A percentile compares a stretch with the other conserved stretches of the same genome.
phyloP scores from a whole-genome alignment of 2,329 filamentous ascomycete genomes.

The Fusarium agapanthi region DNA sequence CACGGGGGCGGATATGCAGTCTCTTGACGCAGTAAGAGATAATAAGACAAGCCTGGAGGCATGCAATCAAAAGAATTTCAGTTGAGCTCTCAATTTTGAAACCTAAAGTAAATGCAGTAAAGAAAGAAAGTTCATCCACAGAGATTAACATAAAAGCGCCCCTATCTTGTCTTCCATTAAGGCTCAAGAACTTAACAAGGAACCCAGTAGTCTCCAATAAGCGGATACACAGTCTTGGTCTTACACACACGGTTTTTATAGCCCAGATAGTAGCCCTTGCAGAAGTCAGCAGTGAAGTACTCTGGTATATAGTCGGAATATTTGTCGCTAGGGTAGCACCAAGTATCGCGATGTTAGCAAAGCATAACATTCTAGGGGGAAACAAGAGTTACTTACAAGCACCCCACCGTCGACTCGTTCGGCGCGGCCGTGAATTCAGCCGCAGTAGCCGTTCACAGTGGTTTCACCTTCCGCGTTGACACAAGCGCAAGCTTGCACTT shows the following conservation, averaged over 20 bases:
- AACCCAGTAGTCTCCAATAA: neutral
- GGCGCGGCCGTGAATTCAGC: neutral
- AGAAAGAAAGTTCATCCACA: too few species aligned
- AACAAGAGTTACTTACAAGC: neutral
- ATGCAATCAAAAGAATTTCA: too few species aligned
- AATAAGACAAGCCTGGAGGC: too few species aligned
- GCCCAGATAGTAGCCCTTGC: neutral
- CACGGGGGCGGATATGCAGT: too few species aligned
- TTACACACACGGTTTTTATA: neutral
- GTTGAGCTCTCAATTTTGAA: too few species aligned
- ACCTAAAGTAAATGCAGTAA: too few species aligned
- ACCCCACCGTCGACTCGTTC: neutral
- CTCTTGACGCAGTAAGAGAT: too few species aligned
- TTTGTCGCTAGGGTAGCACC: neutral
- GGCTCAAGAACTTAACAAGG: neutral
- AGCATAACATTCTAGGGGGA: fast-evolving
- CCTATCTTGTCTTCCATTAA: fast-evolving
- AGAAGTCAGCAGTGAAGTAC: neutral
- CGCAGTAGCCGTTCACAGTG: neutral
- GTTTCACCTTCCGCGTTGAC: fast-evolving
- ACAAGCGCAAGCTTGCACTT: neutral
- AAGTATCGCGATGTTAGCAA: neutral
- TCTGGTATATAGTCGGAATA: neutral
- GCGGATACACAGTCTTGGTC: neutral
- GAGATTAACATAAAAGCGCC: fast-evolving